Base-by-base conservation (phyloP, 2,329 filamentous ascomycete species). In the Diplocarpon mali region DNA sequence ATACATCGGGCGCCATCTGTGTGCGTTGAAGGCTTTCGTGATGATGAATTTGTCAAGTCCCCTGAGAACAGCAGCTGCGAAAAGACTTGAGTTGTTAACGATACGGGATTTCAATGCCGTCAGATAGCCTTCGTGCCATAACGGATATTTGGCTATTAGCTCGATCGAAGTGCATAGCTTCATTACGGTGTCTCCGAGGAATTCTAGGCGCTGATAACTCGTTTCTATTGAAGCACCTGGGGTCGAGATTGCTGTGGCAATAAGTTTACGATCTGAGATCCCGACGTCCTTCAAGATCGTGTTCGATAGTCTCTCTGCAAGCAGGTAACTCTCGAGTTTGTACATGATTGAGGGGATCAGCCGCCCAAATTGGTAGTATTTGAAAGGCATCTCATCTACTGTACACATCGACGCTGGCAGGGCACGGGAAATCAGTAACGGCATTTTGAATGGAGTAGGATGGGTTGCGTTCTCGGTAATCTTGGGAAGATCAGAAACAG, bases 171-270 rank as follows among this genome's bases (percentile, higher is more conserved):
- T 72, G 38, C 76, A 77, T 45, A 82, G 75, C 57, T 96, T 96
- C 31, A 96, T 69, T 1, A 94, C 69, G 0, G 78, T 79, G 57
- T 96, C 90, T 0, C 92, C 92, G 0, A 95, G 66, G 53, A 93
- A 93, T 60, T 96, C 92, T 0, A 94, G 67, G 2, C 83, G 71
- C 56, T 96, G 83, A 58, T 95, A 95, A 52, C 95, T 74, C 0
- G 70, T 71, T 1, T 66, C 61, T 38, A 80, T 77, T 2, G 63
- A 58, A 0, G 85, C 78, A 1, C 69, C 69, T 0, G 80, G 75
- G 0, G 85, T 69, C 40, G 75, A 84, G 40, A 93, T 80, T 1
- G 89, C 87, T 9, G 76, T 79, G 1, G 78, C 60, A 0, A 93
- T 59, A 29, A 83, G 65, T 0, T 66, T 62, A 2, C 76, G 51